A percentile compares a stretch with the other conserved stretches of the same genome.
These are phyloP conservation scores for Saitozyma sp. DNA, from an alignment of 768 basidiomycete genomes.

Conservation along the genomic window DNA sequence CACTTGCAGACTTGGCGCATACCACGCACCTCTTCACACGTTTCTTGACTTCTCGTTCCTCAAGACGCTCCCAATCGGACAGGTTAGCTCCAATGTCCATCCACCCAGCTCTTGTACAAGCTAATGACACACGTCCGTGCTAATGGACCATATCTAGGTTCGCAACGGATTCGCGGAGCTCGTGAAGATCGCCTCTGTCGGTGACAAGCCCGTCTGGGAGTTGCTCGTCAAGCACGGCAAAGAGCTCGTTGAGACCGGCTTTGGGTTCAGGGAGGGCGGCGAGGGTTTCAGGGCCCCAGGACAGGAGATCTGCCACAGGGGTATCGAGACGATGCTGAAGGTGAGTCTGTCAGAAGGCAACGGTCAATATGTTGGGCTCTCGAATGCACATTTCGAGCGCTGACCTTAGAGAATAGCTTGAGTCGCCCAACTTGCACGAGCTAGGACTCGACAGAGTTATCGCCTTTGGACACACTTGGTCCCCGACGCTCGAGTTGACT, in stretches of 20 bases:
- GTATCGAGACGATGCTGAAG: constrained; percentile 54
- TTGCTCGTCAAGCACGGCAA: constrained; percentile 52
- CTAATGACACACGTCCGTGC: too few species aligned
- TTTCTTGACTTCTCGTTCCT: constrained; percentile 54
- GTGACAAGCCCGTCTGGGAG: constrained; percentile 50
- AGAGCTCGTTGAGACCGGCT: constrained; percentile 52
- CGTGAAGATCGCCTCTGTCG: constrained; percentile 53
- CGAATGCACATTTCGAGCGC: too few species aligned
- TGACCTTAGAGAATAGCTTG: too few species aligned
- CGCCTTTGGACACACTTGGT: constrained; percentile 53
- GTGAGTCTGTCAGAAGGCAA: too few species aligned
- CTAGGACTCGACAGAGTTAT: constrained; percentile 54
- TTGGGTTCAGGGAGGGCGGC: constrained; percentile 49
- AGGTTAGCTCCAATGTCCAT: too few species aligned
- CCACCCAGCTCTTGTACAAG: too few species aligned
- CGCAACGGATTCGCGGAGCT: constrained; percentile 54
- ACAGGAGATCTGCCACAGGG: constrained; percentile 49
- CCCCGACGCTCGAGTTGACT: constrained; percentile 50
- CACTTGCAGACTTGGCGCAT: constrained; percentile 44
- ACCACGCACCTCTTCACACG: constrained; percentile 53
- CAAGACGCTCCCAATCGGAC: constrained; percentile 50
- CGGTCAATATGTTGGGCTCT: too few species aligned
- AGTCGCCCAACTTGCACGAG: constrained; percentile 54
- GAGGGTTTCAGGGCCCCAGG: constrained; percentile 41
- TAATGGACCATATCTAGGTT: too few species aligned